These are phyloP conservation scores for Paecilomyces variotii DNA, from an alignment of 2,329 filamentous ascomycete genomes.

Conservation along the genomic window DNA sequence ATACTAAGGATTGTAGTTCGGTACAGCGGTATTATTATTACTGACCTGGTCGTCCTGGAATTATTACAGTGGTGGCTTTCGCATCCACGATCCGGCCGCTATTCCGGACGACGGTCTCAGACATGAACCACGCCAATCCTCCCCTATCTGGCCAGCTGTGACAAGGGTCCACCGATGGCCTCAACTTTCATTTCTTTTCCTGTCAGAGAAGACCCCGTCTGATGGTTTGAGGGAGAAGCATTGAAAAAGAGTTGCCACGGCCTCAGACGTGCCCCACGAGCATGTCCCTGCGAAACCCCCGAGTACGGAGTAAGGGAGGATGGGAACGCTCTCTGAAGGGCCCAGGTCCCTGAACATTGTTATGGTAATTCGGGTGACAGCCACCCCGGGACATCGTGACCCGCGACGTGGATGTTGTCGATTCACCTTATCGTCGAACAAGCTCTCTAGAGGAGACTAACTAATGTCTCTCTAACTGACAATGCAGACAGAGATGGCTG, in stretches of 20 bases:
- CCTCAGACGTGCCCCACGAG: neutral
- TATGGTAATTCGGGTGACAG: neutral
- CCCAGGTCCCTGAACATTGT: neutral
- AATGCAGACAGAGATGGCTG: neutral
- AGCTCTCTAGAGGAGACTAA: neutral
- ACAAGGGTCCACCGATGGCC: neutral
- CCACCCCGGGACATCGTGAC: neutral
- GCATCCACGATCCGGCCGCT: neutral
- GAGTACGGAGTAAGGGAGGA: neutral
- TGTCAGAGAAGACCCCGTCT: neutral
- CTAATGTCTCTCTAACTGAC: neutral
- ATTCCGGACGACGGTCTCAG: neutral
- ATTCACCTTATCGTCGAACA: neutral
- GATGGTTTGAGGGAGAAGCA: neutral
- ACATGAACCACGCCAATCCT: conserved; percentile 1
- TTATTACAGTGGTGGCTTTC: neutral
- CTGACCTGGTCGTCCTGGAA: neutral
- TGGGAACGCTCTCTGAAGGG: neutral
- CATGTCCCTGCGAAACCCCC: neutral
- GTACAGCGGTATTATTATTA: neutral
- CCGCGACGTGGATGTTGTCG: neutral
- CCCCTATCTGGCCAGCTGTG: neutral
- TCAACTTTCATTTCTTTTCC: conserved; percentile 3
- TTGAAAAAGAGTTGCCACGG: neutral
- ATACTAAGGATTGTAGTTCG: neutral